Conservation (phyloP, 148 eudicot genomes). For the Rheum nobile region DNA sequence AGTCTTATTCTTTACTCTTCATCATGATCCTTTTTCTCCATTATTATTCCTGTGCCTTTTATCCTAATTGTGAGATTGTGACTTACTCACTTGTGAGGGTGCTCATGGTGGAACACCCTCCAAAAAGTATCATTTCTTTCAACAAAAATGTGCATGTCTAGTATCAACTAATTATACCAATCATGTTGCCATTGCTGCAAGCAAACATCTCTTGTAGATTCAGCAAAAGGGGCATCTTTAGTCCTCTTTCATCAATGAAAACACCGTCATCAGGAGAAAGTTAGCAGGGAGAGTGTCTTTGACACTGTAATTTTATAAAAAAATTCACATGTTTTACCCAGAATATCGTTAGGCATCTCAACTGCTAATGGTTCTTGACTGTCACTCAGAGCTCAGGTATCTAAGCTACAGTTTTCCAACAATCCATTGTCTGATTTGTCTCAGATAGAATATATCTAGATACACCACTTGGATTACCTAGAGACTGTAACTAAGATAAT, state of each 20-base stretch:
- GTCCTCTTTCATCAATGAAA: background rate
- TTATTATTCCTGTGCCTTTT: too few species aligned
- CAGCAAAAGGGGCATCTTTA: background rate
- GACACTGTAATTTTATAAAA: background rate
- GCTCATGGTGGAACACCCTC: background rate
- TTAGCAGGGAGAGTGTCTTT: background rate
- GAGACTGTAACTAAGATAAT: too few species aligned
- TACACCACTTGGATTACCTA: too few species aligned
- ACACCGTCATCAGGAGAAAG: background rate
- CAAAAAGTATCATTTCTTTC: background rate
- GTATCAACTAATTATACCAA: background rate
- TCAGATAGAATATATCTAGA: too few species aligned
- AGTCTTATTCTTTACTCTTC: too few species aligned
- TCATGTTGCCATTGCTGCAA: background rate
- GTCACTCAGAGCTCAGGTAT: background rate
- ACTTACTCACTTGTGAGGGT: background rate
- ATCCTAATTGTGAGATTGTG: background rate
- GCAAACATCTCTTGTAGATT: slow-evolving; percentile 1
- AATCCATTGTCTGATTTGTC: too few species aligned
- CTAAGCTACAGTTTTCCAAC: background rate
- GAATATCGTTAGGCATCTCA: background rate
- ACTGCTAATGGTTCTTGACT: background rate
- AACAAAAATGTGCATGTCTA: background rate
- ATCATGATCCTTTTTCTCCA: too few species aligned
- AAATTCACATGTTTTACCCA: background rate